Base-by-base conservation (phyloP, 2,329 filamentous ascomycete genomes). In the Erysiphe neolycopersici region DNA sequence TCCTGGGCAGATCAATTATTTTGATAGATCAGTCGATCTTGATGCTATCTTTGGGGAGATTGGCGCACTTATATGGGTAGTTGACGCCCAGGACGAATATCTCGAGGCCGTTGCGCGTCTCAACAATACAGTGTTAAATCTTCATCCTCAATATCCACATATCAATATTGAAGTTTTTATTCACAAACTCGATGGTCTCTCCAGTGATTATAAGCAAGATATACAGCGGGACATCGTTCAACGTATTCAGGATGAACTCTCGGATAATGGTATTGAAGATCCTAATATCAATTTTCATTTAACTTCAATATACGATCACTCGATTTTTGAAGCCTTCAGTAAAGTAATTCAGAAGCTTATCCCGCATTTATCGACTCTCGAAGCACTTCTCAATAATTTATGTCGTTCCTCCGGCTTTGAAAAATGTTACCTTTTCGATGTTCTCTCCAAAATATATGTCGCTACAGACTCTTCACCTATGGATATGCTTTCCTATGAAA, bases 131-230 rank as follows among this genome's bases (percentile, higher is more conserved):
- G 92, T 95, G 48, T 66, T 94, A 46, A 81, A 83, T 50, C 72
- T 98, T 1, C 82, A 93, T 57, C 75, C 83, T 50, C 75, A 73
- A 47, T 94, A 92, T 56, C 85, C 87, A 2, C 78, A 82, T 56
- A 89, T 95, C 62, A 93, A 94, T 60, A 80, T 98, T 50, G 87
- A 95, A 58, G 87, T 98, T 42, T 95, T 98, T 60, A 92, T 98
- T 53, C 89, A 98, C 68, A 98, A 98, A 60, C 87, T 94, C 31
- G 89, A 98, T 57, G 87, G 85, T n/a, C 68, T 98, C 14, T 89
- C 82, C 26, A 89, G 95, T 51, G 89, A 98, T 60, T 95, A 89
- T 65, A 85, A 89, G 57, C 75, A 85, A 46, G 89, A 98, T 54
- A 92, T 91, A 16, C 89, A 92, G 63, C 79, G 89, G 46, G 89